A percentile compares a stretch with the other conserved stretches of the same genome.
Evolutionary conservation across 1,284 basidiomycete species (phyloP).

Genomic region (Fistulinella staudtii): DNA sequence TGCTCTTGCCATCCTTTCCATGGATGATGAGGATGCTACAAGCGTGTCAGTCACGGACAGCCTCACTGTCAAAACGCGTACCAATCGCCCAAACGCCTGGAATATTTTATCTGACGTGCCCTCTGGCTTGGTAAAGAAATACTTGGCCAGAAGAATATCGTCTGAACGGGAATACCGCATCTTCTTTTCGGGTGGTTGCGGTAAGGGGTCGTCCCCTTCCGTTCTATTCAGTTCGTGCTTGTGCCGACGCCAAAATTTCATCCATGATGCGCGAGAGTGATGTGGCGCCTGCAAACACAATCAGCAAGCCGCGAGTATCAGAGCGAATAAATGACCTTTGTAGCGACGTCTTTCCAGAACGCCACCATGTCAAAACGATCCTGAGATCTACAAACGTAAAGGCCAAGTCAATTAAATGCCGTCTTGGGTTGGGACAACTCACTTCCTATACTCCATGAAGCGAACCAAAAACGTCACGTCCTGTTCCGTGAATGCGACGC

Average conservation of each 20-base stretch:
- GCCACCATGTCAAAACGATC: conserved; percentile 73
- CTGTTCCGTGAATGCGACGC: conserved; percentile 78
- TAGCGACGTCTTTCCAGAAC: conserved; percentile 81
- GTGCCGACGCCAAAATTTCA: conserved; percentile 83
- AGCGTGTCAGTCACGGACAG: neutral
- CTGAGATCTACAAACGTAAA: conserved; percentile 43
- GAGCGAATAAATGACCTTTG: conserved; percentile 44
- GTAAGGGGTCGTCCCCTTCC: conserved; percentile 62
- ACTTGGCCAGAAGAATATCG: conserved; percentile 70
- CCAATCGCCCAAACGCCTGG: conserved; percentile 66
- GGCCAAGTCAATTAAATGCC: conserved; percentile 8
- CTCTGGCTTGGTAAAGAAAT: conserved; percentile 63
- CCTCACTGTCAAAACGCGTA: conserved; percentile 31
- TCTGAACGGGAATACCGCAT: conserved; percentile 75
- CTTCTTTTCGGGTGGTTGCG: conserved; percentile 74
- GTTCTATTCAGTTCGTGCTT: conserved; percentile 71
- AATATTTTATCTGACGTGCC: conserved; percentile 79
- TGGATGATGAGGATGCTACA: conserved; percentile 75
- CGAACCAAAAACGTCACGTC: conserved; percentile 70
- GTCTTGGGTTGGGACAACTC: conserved; percentile 20
- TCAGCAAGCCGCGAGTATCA: neutral
- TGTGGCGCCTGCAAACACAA: conserved; percentile 60
- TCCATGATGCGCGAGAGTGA: conserved; percentile 83
- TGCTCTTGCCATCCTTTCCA: conserved; percentile 91
- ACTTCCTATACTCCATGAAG: conserved; percentile 72